phyloP scores from a whole-genome alignment of 176 grass and related monocot genomes.

The Miscanthus lutarioriparius region DNA sequence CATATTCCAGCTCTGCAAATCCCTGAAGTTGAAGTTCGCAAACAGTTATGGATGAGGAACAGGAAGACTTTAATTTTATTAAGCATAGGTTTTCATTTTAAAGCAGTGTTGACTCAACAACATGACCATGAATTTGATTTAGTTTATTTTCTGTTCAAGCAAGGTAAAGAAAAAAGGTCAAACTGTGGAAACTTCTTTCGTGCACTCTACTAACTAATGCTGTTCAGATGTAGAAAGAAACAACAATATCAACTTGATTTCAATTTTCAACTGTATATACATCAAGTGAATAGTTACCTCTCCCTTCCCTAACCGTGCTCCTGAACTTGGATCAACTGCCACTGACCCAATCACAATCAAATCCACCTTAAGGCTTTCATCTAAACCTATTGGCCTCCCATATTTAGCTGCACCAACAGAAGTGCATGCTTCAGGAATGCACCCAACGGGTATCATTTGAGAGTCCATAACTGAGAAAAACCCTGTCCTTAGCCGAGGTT shows the following conservation, averaged over 20 bases:
- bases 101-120: too few species aligned
- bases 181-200: too few species aligned
- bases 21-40: too few species aligned
- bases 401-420: constrained; percentile 90
- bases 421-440: constrained; percentile 84
- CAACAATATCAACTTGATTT: neutral
- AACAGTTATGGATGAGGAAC: too few species aligned
- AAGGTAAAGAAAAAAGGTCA: too few species aligned
- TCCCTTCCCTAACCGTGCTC: constrained; percentile 82
- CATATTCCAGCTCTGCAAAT: too few species aligned
- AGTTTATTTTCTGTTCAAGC: too few species aligned
- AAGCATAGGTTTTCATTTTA: too few species aligned
- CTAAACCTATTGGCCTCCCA: constrained; percentile 72
- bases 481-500: constrained; percentile 84
- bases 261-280: constrained; percentile 1
- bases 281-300: constrained; percentile 61
- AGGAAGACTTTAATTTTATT: too few species aligned
- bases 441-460: constrained; percentile 58
- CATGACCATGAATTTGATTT: too few species aligned
- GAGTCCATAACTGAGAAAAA: constrained; percentile 88
- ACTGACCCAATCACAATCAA: constrained; percentile 87
- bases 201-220: too few species aligned
- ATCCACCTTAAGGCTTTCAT: constrained; percentile 83
- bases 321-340: constrained; percentile 92
- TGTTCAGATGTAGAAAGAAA: neutral